phyloP scores from a whole-genome alignment of 257 asterid species.

The Pogostemon cablin region DNA sequence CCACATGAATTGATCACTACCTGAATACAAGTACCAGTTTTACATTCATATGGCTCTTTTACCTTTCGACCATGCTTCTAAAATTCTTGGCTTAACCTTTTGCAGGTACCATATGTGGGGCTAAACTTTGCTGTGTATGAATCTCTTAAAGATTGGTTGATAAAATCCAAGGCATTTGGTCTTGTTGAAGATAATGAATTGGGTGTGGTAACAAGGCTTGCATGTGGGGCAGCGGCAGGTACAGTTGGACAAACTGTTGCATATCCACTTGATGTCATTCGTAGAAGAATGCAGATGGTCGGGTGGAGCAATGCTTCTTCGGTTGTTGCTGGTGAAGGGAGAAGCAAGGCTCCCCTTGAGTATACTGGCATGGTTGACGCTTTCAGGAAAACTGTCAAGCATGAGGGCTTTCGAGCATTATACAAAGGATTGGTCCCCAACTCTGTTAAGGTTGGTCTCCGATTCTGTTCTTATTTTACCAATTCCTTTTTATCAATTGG shows the following conservation, averaged over 20 bases:
- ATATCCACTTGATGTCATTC: slow-evolving; percentile 94
- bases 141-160: slow-evolving; percentile 88
- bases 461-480: neutral
- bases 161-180: slow-evolving; percentile 64
- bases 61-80: neutral
- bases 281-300: slow-evolving; percentile 99
- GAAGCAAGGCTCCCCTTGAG: slow-evolving; percentile 63
- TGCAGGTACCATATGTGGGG: slow-evolving; percentile 96
- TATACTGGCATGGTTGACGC: slow-evolving; percentile 95
- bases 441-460: slow-evolving; percentile 85
- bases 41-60: slow-evolving; percentile 14
- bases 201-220: slow-evolving; percentile 84
- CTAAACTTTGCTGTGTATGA: slow-evolving; percentile 97
- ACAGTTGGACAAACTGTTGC: slow-evolving; percentile 98
- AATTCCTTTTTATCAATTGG: neutral
- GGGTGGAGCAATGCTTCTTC: slow-evolving; percentile 96
- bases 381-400: slow-evolving; percentile 87
- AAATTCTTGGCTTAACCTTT: slow-evolving; percentile 28
- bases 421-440: slow-evolving; percentile 98
- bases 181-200: slow-evolving; percentile 79
- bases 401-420: slow-evolving; percentile 87
- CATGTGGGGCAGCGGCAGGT: slow-evolving; percentile 96
- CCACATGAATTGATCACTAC: neutral
- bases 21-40: slow-evolving; percentile 3
- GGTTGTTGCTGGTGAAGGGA: slow-evolving; percentile 79